phyloP scores from a whole-genome alignment of 2,329 filamentous ascomycete genomes.

The Nemania diffusa region DNA sequence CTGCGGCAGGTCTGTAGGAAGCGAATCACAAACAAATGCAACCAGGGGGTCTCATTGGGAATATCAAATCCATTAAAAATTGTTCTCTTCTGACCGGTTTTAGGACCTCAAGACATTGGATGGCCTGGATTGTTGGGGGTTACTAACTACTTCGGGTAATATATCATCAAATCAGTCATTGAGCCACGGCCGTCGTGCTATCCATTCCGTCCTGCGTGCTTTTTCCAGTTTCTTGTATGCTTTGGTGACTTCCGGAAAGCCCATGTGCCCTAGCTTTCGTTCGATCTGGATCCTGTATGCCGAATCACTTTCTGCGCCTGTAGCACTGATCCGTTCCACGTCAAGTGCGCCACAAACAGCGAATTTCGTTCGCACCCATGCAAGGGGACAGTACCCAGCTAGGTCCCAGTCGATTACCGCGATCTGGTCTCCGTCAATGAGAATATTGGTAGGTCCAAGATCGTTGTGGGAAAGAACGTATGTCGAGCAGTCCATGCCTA shows the following conservation, averaged over 20 bases:
- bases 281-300: neutral
- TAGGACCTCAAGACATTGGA: no score
- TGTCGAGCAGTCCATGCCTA: neutral
- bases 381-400: neutral
- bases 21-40: no score
- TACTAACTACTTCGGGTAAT: no score
- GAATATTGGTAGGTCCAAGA: neutral
- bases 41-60: no score
- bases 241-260: neutral
- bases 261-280: neutral
- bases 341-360: neutral
- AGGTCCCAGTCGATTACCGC: neutral
- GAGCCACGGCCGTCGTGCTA: neutral
- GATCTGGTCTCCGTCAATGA: neutral
- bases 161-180: no score
- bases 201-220: neutral
- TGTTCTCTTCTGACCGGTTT: no score
- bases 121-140: no score
- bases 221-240: neutral
- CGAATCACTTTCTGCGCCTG: neutral
- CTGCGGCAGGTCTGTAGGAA: no score
- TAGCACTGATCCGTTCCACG: neutral
- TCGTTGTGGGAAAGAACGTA: neutral
- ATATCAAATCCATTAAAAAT: no score
- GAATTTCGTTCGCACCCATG: neutral